A percentile compares a stretch with the other conserved stretches of the same genome.
phyloP scores from a whole-genome alignment of 2,329 filamentous ascomycete species.

The Nemania sp. region DNA sequence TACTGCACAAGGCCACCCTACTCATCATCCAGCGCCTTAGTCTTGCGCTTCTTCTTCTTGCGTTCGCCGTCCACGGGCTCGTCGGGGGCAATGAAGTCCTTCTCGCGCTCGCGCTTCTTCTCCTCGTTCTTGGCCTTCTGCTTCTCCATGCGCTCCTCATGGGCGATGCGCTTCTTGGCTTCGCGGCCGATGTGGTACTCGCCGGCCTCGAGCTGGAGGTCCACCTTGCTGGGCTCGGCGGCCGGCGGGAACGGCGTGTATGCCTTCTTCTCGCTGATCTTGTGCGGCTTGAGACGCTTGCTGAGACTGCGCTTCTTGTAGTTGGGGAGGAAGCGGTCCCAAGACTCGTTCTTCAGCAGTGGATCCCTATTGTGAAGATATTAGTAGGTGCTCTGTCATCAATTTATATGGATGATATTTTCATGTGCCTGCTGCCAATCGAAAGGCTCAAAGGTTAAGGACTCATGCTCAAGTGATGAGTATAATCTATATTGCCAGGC shows the following conservation, averaged over 20 bases:
- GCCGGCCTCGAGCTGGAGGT: slow-evolving; percentile 95
- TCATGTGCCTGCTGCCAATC: not conserved
- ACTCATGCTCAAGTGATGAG: not conserved
- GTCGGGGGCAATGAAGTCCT: slow-evolving; percentile 84
- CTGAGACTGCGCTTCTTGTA: slow-evolving; percentile 93
- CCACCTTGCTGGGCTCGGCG: slow-evolving; percentile 98
- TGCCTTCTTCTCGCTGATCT: slow-evolving; percentile 90
- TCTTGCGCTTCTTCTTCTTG: slow-evolving; percentile 68
- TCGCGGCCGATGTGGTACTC: slow-evolving; percentile 96
- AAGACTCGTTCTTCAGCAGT: slow-evolving; percentile 24
- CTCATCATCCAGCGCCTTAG: slow-evolving; percentile 45
- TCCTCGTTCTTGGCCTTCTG: slow-evolving; percentile 87
- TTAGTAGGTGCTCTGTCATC: slow-evolving; percentile 3
- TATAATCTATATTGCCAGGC: not conserved
- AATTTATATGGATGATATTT: not conserved
- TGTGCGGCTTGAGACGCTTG: slow-evolving; percentile 79
- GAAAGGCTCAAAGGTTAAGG: not conserved
- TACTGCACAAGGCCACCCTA: slow-evolving; percentile 1
- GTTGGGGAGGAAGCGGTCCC: slow-evolving; percentile 75
- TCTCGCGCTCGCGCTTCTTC: slow-evolving; percentile 80
- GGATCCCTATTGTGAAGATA: slow-evolving; percentile 8
- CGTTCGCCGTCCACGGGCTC: slow-evolving; percentile 60
- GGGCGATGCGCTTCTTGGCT: slow-evolving; percentile 81
- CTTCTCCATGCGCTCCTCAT: slow-evolving; percentile 79
- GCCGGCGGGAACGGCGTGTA: slow-evolving; percentile 98